Evolutionary conservation across 345 rosid genomes (phyloP), one percentile per base, ranked within the genome.

Genomic region (Aegle marmelos): DNA sequence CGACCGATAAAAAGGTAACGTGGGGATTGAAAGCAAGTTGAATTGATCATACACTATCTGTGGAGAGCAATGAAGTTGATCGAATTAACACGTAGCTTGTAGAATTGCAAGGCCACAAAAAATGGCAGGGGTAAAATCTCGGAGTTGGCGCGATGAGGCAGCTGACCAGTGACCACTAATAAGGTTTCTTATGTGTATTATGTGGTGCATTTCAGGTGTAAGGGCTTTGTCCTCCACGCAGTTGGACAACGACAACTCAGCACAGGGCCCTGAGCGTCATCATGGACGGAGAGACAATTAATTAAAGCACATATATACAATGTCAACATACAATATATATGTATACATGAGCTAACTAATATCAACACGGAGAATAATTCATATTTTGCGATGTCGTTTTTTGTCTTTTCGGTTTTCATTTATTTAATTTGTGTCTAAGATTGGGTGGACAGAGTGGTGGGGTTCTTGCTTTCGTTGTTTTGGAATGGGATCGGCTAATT

Each of bases 161-260:
- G 50, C 50, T 45, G 50, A 45, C 16, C 17, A 45, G 50, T 45
- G 50, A 45, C 50, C 50, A 45, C 50, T 45, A 45, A 16, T 45
- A 13, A 45, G 5, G 50, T 45, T 13, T 45, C 4, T 56, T 70
- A 4, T 53, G 33, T 13, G 13, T 21, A 63, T 33, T 16, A 19
- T 76, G 72, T 73, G 81, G 81, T 70, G 81, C 78, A 69, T 74
- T 79, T 76, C 68, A 37, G 72, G 85, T 78, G 48, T n/a, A 66
- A 30, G 68, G 68, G 54, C 67, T 56, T 64, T 78, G 83, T 25
- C 81, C 67, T 77, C 25, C 27, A 53, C 60, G 22, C 31, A 74
- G 30, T 72, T 39, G 53, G 73, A 83, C 72, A 74, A 70, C 8
- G 78, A 80, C 70, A 75, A 60, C 50, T 65, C 61, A 28, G 56